phyloP scores from a whole-genome alignment of 2,329 filamentous ascomycete species.

The Alternaria gansuensis region DNA sequence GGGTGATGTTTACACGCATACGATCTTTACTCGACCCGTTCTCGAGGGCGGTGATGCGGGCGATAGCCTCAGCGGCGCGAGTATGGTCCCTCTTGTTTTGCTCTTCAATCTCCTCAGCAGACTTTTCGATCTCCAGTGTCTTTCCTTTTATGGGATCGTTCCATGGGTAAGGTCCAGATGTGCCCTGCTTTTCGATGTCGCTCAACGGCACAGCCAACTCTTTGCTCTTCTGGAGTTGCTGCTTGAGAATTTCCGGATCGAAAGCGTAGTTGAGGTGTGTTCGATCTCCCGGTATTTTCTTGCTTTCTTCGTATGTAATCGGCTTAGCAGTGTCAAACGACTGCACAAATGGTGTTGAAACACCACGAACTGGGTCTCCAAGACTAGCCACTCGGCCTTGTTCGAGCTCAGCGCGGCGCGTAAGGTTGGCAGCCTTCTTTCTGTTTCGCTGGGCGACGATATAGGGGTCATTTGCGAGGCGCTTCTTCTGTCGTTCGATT shows the following conservation, averaged over 20 bases:
- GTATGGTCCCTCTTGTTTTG: conserved; percentile 59
- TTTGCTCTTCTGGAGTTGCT: conserved; percentile 73
- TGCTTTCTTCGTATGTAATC: conserved; percentile 28
- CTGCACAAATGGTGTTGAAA: conserved; percentile 81
- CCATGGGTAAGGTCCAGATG: conserved; percentile 18
- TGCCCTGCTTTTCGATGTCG: conserved; percentile 22
- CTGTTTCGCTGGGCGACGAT: conserved; percentile 80
- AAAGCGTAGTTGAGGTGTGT: conserved; percentile 79
- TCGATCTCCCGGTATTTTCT: conserved; percentile 41
- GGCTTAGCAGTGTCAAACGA: conserved; percentile 73
- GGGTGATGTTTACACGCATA: conserved; percentile 80
- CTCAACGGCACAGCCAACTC: conserved; percentile 68
- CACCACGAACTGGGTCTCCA: conserved; percentile 82
- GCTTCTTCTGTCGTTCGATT: conserved; percentile 61
- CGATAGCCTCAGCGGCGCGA: conserved; percentile 77
- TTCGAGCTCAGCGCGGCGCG: conserved; percentile 74
- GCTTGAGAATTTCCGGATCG: conserved; percentile 70
- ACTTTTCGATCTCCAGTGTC: conserved; percentile 17
- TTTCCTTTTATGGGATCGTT: conserved; percentile 13
- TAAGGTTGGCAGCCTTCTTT: conserved; percentile 82
- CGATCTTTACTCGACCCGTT: conserved; percentile 82
- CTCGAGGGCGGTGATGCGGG: conserved; percentile 78
- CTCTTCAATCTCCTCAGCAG: conserved; percentile 35
- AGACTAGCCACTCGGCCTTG: conserved; percentile 69
- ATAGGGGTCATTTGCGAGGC: conserved; percentile 81